phyloP scores from a whole-genome alignment of 768 basidiomycete genomes.

The Dioszegia crocea region DNA sequence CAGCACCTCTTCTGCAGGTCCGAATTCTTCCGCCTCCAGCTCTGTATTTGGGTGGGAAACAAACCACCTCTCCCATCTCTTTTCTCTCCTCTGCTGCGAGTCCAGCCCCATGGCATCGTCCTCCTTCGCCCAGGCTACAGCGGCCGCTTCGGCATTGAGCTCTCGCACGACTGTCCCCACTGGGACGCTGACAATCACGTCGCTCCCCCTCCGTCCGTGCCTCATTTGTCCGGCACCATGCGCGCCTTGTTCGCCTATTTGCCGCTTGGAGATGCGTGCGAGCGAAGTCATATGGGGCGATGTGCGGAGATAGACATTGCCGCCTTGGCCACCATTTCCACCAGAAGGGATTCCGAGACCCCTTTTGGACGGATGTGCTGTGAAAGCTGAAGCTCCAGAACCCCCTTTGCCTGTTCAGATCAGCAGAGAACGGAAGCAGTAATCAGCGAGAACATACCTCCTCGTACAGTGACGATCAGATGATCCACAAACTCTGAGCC shows the following conservation, averaged over 20 bases:
- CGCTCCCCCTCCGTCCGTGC: slow-evolving; percentile 70
- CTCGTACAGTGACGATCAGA: slow-evolving; percentile 70
- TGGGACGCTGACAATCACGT: slow-evolving; percentile 74
- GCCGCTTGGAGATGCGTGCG: slow-evolving; percentile 63
- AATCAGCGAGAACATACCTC: slow-evolving; percentile 54
- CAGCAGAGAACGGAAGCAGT: background rate
- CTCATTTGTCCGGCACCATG: slow-evolving; percentile 82
- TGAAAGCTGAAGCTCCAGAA: slow-evolving; percentile 86
- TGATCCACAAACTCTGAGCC: slow-evolving; percentile 78
- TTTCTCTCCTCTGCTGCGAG: slow-evolving; percentile 54
- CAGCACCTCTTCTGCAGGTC: slow-evolving; percentile 30
- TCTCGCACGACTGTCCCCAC: slow-evolving; percentile 84
- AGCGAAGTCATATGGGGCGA: slow-evolving; percentile 74
- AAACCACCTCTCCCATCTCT: slow-evolving; percentile 32
- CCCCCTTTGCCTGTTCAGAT: slow-evolving; percentile 70
- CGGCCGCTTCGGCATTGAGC: slow-evolving; percentile 61
- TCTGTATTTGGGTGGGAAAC: slow-evolving; percentile 58
- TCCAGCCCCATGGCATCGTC: slow-evolving; percentile 57
- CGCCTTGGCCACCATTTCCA: slow-evolving; percentile 85
- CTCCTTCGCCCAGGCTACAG: slow-evolving; percentile 61
- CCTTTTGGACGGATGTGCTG: slow-evolving; percentile 69
- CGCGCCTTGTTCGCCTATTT: slow-evolving; percentile 64
- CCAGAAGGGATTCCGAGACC: slow-evolving; percentile 85
- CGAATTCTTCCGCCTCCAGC: slow-evolving; percentile 45
- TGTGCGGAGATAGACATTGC: slow-evolving; percentile 78